These are phyloP conservation scores for Fusarium musae DNA, from an alignment of 2,329 filamentous ascomycete genomes.

Conservation along the genomic window DNA sequence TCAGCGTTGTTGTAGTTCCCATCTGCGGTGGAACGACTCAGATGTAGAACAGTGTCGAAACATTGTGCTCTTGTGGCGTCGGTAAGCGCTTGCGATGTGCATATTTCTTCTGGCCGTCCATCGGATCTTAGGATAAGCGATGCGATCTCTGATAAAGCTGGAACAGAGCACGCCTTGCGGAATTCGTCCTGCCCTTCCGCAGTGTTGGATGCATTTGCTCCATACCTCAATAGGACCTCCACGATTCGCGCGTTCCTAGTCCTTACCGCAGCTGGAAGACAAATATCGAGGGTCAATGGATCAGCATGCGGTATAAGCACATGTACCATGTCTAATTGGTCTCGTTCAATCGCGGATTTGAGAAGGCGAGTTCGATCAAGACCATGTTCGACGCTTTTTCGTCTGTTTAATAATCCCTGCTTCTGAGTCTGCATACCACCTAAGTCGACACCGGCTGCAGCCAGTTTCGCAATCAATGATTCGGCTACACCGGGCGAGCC, in stretches of 20 bases:
- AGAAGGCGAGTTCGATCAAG: conserved; percentile 62
- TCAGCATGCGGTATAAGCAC: conserved; percentile 66
- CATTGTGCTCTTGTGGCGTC: conserved; percentile 63
- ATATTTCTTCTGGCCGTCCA: conserved; percentile 55
- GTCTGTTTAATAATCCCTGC: conserved; percentile 58
- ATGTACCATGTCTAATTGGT: conserved; percentile 63
- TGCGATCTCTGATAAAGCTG: conserved; percentile 58
- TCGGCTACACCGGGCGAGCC: conserved; percentile 67
- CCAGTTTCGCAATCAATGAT: conserved; percentile 62
- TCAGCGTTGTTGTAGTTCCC: conserved; percentile 63
- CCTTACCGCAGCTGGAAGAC: conserved; percentile 61
- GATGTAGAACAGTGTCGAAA: conserved; percentile 60
- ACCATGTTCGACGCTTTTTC: conserved; percentile 61
- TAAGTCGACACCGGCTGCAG: conserved; percentile 61
- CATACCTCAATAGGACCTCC: conserved; percentile 61
- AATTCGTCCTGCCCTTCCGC: conserved; percentile 65
- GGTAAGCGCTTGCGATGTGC: conserved; percentile 62
- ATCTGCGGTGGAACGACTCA: conserved; percentile 65
- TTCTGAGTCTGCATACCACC: conserved; percentile 61
- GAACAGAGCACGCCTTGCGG: conserved; percentile 60
- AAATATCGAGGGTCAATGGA: conserved; percentile 59
- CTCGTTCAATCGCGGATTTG: conserved; percentile 61
- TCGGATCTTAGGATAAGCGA: conserved; percentile 61
- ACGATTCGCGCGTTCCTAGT: conserved; percentile 56
- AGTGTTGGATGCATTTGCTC: conserved; percentile 60